These are phyloP conservation scores for Paraconiothyrium sp. DNA, from an alignment of 2,329 filamentous ascomycete genomes.

Conservation along the genomic window DNA sequence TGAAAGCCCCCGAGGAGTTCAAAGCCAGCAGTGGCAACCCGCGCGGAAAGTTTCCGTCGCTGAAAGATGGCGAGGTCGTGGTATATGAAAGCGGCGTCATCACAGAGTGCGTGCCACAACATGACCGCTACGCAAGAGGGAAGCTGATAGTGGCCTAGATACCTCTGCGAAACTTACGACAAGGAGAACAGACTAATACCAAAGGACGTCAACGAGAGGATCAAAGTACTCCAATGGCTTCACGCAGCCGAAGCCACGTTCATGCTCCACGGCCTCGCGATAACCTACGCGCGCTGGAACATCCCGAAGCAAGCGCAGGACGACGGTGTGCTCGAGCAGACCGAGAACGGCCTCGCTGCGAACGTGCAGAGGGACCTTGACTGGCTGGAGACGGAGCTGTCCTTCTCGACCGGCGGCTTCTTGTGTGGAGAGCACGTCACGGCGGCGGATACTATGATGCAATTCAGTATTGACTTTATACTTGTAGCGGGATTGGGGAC, in stretches of 20 bases:
- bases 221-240: conserved; percentile 55
- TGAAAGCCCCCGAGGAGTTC: conserved; percentile 54
- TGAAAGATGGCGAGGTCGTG: conserved; percentile 54
- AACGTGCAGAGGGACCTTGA: conserved; percentile 58
- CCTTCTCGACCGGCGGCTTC: conserved; percentile 50
- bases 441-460: conserved; percentile 59
- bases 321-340: conserved; percentile 42
- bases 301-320: conserved; percentile 42
- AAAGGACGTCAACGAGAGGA: conserved; percentile 41
- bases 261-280: conserved; percentile 55
- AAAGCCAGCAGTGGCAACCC: conserved; percentile 52
- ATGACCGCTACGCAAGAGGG: background rate
- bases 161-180: conserved; percentile 59
- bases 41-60: conserved; percentile 57
- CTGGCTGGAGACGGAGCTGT: conserved; percentile 56
- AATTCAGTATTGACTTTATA: conserved; percentile 55
- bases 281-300: conserved; percentile 57
- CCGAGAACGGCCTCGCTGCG: conserved; percentile 50
- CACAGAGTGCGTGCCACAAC: conserved; percentile 49
- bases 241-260: conserved; percentile 60
- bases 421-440: conserved; percentile 54
- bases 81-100: conserved; percentile 59
- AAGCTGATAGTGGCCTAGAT: conserved; percentile 39
- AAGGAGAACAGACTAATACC: conserved; percentile 50
- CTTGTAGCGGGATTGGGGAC: conserved; percentile 50